Evolutionary conservation across 2,329 filamentous ascomycete genomes (phyloP), one percentile per base, ranked within the genome.

Genomic region (Microdochium paspali): DNA sequence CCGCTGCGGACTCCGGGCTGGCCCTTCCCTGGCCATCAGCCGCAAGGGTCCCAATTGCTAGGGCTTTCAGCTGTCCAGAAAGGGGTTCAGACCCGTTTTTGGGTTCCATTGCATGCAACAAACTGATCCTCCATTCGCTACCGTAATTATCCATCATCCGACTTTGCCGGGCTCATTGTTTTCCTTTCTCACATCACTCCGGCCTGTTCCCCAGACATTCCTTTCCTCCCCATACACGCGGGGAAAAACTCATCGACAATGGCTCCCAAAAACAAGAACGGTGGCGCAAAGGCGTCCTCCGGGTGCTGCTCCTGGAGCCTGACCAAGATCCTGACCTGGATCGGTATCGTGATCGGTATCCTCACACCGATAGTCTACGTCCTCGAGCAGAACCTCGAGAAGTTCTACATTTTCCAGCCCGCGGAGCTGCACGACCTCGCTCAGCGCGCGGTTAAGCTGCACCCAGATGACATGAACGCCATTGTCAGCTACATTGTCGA

Each of bases 331-430:
- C 65, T 79, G 52, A 71, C 66, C 52, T 61, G 77, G 53, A 57
- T 82, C 51, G 74, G 73, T 45, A 56, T 81, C 47, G 55, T 80
- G 44, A 65, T 80, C 46, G 79, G 73, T 47, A 57, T 81, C 52
- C 61, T 84, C 47, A 67, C 73, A 12, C 72, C 75, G 7, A 55
- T 80, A 47, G 68, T 75, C 56, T 77, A 76, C 65, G 56, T 75
- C 50, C 61, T 81, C 35, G 80, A 85, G 63, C 70, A 73, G 56
- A 77, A 78, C 64, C 68, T 80, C 49, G 70, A 79, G 51, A 66
- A 63, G 49, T 82, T 90, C 71, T 93, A 90, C 74, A 79, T 93
- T 65, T 90, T 94, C 66, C 69, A 82, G 47, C 77, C 77, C 2
- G 70, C 73, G 15, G 75, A 87, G 51, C 74, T 94, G 50, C 80